Evolutionary conservation across 75 land plant species (phyloP), one percentile per base, ranked within the genome.

Genomic region (Pinus taeda): DNA sequence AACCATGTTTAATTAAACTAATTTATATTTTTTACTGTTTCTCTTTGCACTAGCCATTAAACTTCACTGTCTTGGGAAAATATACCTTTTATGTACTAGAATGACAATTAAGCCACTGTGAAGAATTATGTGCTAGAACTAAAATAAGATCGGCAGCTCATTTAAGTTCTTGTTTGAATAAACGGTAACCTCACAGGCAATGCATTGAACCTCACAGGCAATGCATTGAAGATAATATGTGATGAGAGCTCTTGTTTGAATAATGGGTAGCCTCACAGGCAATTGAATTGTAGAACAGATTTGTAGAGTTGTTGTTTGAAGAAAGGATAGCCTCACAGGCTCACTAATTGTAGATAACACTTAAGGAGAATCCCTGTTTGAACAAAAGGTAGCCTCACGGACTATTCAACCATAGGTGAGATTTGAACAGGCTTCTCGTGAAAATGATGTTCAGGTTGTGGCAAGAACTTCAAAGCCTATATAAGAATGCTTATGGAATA

Each of bases 181-280:
- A 65, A 65, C 42, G 36, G 39, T 37, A n/a, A n/a, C n/a, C n/a
- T n/a, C n/a, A n/a, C n/a, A n/a, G n/a, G n/a, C n/a, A n/a, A n/a
- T n/a, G n/a, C n/a, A n/a, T n/a, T n/a, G n/a, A 65, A 26, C 63
- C 26, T 61, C 63, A 61, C 63, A 61, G 29, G 26, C 63, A 61
- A 60, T 61, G 12, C 24, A 3, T 9, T 61, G 29, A 24, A 26
- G 53, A 49, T 8, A 49, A 49, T 11, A 49, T 49, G 53, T 49
- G 53, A 49, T 8, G 53, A 49, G 20, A 69, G 53, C 11, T 49
- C 53, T 49, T 49, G 53, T 49, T 49, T 49, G 53, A 49, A 49
- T 49, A 8, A 49, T 0, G 53, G 53, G 53, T 49, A 39, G 42
- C 63, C 26, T 61, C 63, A 61, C 63, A 61, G 29, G 26, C 63